These are phyloP conservation scores for Boletus subcaerulescens DNA, from an alignment of 768 basidiomycete species.

Conservation along the genomic window DNA sequence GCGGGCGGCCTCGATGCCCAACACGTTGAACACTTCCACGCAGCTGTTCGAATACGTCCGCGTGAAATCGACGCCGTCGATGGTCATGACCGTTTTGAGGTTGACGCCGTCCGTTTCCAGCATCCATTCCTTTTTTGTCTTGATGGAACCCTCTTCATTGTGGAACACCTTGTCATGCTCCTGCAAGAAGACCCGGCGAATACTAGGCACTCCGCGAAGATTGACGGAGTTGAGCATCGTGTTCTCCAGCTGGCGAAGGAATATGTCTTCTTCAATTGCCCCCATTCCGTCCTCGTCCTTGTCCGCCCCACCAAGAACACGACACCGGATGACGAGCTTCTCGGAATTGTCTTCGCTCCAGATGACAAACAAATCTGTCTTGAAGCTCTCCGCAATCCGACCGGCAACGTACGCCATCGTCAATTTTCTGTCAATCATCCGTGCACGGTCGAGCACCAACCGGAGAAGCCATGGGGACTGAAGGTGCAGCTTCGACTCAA, in stretches of 20 bases:
- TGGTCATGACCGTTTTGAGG: constrained; percentile 90
- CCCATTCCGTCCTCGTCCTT: constrained; percentile 83
- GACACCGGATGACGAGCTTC: constrained; percentile 95
- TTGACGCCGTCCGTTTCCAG: constrained; percentile 97
- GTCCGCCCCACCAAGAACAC: constrained; percentile 79
- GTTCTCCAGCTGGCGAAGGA: constrained; percentile 93
- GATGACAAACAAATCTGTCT: constrained; percentile 94
- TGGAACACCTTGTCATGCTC: constrained; percentile 78
- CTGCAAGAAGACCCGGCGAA: constrained; percentile 91
- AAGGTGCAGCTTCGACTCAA: constrained; percentile 83
- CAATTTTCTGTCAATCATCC: constrained; percentile 97
- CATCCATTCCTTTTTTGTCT: constrained; percentile 80
- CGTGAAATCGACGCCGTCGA: constrained; percentile 91
- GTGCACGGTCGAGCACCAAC: constrained; percentile 92
- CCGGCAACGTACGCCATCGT: constrained; percentile 94
- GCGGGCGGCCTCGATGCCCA: constrained; percentile 96
- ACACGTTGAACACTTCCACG: constrained; percentile 88
- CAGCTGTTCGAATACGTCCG: constrained; percentile 97
- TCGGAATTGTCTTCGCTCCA: constrained; percentile 99
- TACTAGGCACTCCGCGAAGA: constrained; percentile 87
- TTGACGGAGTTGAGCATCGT: constrained; percentile 95
- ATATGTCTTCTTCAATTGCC: constrained; percentile 86
- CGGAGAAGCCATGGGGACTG: constrained; percentile 98
- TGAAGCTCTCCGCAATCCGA: constrained; percentile 91
- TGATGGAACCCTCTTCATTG: constrained; percentile 61